Evolutionary conservation across 2,329 filamentous ascomycete species (phyloP), one percentile per base, ranked within the genome.

Genomic region (Colletotrichum karsti): DNA sequence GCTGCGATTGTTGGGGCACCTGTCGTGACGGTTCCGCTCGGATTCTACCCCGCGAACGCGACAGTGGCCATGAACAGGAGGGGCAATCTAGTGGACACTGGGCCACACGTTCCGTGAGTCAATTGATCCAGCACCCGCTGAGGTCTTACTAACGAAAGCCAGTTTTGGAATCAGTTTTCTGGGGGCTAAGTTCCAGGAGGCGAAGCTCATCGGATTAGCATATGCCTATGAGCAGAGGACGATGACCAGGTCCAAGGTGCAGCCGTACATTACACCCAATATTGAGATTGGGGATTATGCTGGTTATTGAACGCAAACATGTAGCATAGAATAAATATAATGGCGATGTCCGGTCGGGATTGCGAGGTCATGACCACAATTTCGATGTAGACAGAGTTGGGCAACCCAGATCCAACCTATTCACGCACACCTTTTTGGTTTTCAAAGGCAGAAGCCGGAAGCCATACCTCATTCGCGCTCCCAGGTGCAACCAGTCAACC

Each of bases 191-290:
- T 92, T 87, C 79, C 85, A 82, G 37, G 90, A 93, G 75, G 86
- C 85, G 67, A 82, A 77, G 15, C 74, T 93, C 68, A 87, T 92
- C 64, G 87, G 87, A 2, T 84, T 89, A 74, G 91, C 90, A 7
- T 93, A 91, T 80, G 90, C 89, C 2, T 92, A 88, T 77, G 91
- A 93, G 80, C 89, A 91, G 79, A 79, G 82, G 72, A 91, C 78
- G 1, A 56, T 70, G 33, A 72, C 73, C 3, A 72, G 78, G 13
- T 56, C 72, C 7, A 71, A 71, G 48, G 63, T 77, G 5, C 59
- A 69, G 28, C 78, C 78, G 2, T 74, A 74, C 37, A 67, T 79
- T 2, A 57, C 71, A 30, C 79, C 79, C 4, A 72, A 58, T n/a
- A 77, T 75, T 3, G 77, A 80, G 66, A 62, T 80, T 24, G 68